A percentile compares a stretch with the other conserved stretches of the same genome.
Conservation (phyloP, 139 green algal species). For the Chlamydomonas schloesseri region DNA sequence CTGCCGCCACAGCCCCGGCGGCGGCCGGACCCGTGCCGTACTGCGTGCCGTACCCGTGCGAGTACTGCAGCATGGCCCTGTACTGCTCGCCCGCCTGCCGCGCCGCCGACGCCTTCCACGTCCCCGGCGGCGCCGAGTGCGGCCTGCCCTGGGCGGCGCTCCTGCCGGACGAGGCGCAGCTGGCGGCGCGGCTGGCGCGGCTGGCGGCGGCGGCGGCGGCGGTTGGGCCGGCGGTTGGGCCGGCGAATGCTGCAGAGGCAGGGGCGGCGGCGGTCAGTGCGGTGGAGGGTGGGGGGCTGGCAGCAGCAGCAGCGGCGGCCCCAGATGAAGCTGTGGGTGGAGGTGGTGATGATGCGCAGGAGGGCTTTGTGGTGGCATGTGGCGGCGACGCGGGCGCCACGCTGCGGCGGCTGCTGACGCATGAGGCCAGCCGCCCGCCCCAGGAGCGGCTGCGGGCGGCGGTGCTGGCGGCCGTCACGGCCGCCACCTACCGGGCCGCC, state of each 20-base stretch:
- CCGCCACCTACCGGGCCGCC: conserved; percentile 10
- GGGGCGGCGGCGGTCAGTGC: too few species aligned
- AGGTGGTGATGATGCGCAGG: too few species aligned
- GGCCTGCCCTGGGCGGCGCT: conserved; percentile 61
- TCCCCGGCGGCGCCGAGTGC: conserved; percentile 56
- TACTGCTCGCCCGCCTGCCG: conserved; percentile 56
- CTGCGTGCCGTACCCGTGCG: conserved; percentile 38
- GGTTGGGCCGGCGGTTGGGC: too few species aligned
- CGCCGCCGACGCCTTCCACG: conserved; percentile 43
- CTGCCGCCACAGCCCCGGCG: too few species aligned
- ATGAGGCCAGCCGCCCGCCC: background rate
- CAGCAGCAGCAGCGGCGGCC: background rate
- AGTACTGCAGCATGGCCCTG: conserved; percentile 39
- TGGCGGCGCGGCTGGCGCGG: conserved; percentile 45
- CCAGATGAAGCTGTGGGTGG: background rate
- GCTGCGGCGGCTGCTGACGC: background rate
- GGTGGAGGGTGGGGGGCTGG: too few species aligned
- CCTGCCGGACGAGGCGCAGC: conserved; percentile 61
- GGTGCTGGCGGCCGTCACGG: background rate
- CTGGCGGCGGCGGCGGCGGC: conserved; percentile 7
- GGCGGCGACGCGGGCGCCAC: background rate
- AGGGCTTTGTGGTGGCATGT: background rate
- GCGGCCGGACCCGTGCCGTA: too few species aligned
- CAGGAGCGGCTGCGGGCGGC: background rate
- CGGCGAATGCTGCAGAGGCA: background rate